A percentile compares a stretch with the other conserved stretches of the same genome.
These are phyloP conservation scores for Entomophthora muscae DNA, from an alignment of 371 early-diverging fungal species.

Conservation along the genomic window DNA sequence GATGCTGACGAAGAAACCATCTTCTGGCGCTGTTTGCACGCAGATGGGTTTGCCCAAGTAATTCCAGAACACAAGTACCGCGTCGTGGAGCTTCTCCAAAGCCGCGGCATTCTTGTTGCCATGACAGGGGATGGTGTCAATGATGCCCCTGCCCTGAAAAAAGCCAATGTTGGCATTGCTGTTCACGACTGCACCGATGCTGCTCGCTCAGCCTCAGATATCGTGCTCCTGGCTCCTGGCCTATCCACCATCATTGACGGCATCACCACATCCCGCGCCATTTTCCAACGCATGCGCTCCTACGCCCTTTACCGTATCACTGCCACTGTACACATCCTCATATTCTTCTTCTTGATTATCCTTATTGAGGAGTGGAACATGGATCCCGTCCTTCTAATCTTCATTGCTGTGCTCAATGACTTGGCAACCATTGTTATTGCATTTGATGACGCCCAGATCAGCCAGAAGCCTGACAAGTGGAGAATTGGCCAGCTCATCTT, in stretches of 20 bases:
- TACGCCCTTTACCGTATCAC: slow-evolving; percentile 79
- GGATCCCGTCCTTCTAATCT: slow-evolving; percentile 44
- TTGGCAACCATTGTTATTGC: slow-evolving; percentile 72
- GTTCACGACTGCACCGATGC: slow-evolving; percentile 81
- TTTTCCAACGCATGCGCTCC: slow-evolving; percentile 81
- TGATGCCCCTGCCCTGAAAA: slow-evolving; percentile 79
- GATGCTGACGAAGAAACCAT: slow-evolving; percentile 65
- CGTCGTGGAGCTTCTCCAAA: slow-evolving; percentile 72
- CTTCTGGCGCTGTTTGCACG: slow-evolving; percentile 56
- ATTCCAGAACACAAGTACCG: slow-evolving; percentile 92
- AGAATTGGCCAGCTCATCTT: slow-evolving; percentile 63
- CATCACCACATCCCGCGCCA: slow-evolving; percentile 55
- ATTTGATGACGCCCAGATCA: slow-evolving; percentile 68
- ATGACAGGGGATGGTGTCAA: slow-evolving; percentile 92
- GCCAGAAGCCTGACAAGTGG: slow-evolving; percentile 68
- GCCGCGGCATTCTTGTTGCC: slow-evolving; percentile 45
- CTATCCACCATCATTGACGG: slow-evolving; percentile 76
- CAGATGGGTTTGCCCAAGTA: slow-evolving; percentile 92
- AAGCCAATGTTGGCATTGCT: slow-evolving; percentile 54
- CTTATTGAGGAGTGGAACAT: slow-evolving; percentile 46
- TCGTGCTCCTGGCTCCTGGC: slow-evolving; percentile 68
- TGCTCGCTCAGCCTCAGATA: slow-evolving; percentile 77
- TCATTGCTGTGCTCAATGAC: slow-evolving; percentile 66
- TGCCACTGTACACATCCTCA: slow-evolving; percentile 69
- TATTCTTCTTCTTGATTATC: slow-evolving; percentile 72